Percentiles rank a stretch among this genome's conserved stretches.
phyloP scores from a whole-genome alignment of 768 basidiomycete genomes.

The Porpolomopsis calyptriformis region DNA sequence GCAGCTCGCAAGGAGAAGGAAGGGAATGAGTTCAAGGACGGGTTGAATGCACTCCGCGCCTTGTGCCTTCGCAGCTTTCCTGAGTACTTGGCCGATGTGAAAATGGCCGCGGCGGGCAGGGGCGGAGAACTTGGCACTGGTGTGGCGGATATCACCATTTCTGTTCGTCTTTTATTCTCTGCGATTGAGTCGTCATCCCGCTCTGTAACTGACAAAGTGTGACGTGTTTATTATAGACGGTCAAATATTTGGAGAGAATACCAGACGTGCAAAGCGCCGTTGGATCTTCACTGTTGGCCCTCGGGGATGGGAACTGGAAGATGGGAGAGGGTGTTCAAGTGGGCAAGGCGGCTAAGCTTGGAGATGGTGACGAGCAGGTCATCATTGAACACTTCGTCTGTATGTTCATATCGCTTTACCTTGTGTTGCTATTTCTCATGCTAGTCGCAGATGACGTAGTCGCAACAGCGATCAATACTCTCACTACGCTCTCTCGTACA shows the following conservation, averaged over 20 bases:
- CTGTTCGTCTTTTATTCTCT: conserved; percentile 29
- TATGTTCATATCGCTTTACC: conserved; percentile 25
- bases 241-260: conserved; percentile 57
- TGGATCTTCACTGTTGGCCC: conserved; percentile 49
- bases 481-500: conserved; percentile 53
- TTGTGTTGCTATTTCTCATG: conserved; percentile 1
- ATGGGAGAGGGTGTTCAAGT: conserved; percentile 78
- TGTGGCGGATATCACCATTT: conserved; percentile 48
- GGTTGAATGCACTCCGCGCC: conserved; percentile 48
- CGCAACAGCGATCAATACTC: conserved; percentile 46
- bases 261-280: conserved; percentile 64
- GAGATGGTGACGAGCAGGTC: conserved; percentile 44
- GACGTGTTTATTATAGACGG: conserved; percentile 33
- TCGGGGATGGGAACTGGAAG: conserved; percentile 86
- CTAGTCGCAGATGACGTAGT: conserved; percentile 57
- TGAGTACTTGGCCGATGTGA: conserved; percentile 72
- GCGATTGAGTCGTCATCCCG: too few species aligned
- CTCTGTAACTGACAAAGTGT: too few species aligned
- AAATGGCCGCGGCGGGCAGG: conserved; percentile 46
- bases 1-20: conserved; percentile 23
- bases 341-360: conserved; percentile 35
- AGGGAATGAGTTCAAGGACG: conserved; percentile 64
- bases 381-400: conserved; percentile 70
- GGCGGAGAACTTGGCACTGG: conserved; percentile 54
- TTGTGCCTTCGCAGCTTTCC: conserved; percentile 77